These are phyloP conservation scores for Eimeria falciformis DNA, from an alignment of 169 alveolate genomes.

Conservation along the genomic window DNA sequence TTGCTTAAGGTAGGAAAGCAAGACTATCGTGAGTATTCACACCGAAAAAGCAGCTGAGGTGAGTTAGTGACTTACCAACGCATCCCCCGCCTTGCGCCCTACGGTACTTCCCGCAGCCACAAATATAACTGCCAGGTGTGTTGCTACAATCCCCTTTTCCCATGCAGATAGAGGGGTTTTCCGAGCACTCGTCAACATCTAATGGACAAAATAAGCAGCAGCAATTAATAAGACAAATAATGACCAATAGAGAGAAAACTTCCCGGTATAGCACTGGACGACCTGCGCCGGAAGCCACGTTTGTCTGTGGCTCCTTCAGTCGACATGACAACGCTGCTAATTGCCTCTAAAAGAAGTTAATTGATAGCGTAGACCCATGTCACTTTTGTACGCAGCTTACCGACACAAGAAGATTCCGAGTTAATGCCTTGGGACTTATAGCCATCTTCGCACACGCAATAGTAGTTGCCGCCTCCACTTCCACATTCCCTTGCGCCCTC, in stretches of 20 bases:
- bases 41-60: no score
- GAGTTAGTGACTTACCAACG: conserved; percentile 16
- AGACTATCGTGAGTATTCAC: no score
- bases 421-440: conserved; percentile 29
- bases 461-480: conserved; percentile 14
- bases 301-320: no score
- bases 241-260: no score
- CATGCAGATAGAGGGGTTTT: conserved; percentile 51
- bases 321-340: no score
- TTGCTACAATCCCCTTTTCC: conserved; percentile 52
- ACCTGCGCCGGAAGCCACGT: no score
- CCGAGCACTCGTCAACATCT: conserved; percentile 63
- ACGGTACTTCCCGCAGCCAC: conserved; percentile 62
- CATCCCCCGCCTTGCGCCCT: conserved; percentile 31
- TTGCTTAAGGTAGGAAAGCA: no score
- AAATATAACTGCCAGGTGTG: conserved; percentile 61
- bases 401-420: conserved; percentile 36
- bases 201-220: not conserved
- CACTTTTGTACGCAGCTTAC: not conserved
- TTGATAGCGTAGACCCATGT: no score
- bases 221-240: not conserved
- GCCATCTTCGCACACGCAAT: conserved; percentile 59
- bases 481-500: conserved; percentile 43
- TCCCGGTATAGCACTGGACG: no score
- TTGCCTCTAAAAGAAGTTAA: no score